A percentile compares a stretch with the other conserved stretches of the same genome.
Conservation (phyloP, 2,329 filamentous ascomycete genomes). For the Colletotrichum lentis region DNA sequence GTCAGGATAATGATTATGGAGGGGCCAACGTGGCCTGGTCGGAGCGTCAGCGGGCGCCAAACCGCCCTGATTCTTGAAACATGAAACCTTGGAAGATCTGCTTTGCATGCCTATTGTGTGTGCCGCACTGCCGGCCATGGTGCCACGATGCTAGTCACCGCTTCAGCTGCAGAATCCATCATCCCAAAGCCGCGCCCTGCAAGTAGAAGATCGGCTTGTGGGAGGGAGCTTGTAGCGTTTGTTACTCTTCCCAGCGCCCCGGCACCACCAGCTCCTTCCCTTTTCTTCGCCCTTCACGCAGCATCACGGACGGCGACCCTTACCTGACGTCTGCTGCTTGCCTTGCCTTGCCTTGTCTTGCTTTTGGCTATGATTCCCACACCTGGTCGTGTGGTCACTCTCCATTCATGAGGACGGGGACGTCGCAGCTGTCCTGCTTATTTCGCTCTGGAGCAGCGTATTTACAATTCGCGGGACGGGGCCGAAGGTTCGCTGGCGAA, state of each 20-base stretch:
- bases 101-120: conserved; percentile 28
- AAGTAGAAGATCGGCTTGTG: conserved; percentile 33
- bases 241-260: conserved; percentile 11
- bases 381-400: neutral
- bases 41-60: conserved; percentile 36
- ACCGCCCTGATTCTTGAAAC: conserved; percentile 23
- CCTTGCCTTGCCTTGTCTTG: neutral
- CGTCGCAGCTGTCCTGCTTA: neutral
- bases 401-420: conserved; percentile 14
- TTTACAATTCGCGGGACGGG: neutral
- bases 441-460: neutral
- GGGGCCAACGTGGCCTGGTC: conserved; percentile 32
- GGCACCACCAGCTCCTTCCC: conserved; percentile 22
- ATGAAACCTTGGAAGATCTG: conserved; percentile 35
- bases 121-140: too few relatives aligned
- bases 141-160: conserved; percentile 2
- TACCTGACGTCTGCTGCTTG: neutral
- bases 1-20: conserved; percentile 26
- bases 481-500: neutral
- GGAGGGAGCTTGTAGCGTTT: conserved; percentile 3
- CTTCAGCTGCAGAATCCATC: neutral
- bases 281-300: conserved; percentile 6
- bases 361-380: neutral
- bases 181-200: conserved; percentile 25
- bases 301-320: neutral